These are phyloP conservation scores for Mucor racemosus DNA, from an alignment of 371 early-diverging fungal genomes.

Conservation along the genomic window DNA sequence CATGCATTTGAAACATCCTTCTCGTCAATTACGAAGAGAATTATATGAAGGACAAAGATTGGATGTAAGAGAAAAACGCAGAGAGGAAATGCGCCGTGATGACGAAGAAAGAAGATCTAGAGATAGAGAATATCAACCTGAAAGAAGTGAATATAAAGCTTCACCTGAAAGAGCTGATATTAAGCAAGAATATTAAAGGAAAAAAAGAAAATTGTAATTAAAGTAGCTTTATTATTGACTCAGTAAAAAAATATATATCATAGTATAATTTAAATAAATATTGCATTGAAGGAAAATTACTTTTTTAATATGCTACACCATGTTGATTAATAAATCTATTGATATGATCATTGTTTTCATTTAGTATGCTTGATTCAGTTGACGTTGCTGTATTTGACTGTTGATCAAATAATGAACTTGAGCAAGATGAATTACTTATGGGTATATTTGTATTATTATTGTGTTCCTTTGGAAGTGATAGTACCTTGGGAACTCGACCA, in stretches of 20 bases:
- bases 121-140: constrained; percentile 23
- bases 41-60: constrained; percentile 82
- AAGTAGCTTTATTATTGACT: not conserved
- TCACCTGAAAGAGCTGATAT: constrained; percentile 10
- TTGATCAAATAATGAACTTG: not conserved
- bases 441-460: not conserved
- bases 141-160: constrained; percentile 15
- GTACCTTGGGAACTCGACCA: constrained; percentile 24
- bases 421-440: not conserved
- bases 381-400: not conserved
- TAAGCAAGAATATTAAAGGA: constrained; percentile 1
- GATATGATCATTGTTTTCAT: not conserved
- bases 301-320: not conserved
- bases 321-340: not conserved
- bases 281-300: not conserved
- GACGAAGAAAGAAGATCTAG: constrained; percentile 41
- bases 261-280: constrained; percentile 1
- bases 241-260: not conserved
- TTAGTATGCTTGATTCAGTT: not conserved
- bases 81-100: constrained; percentile 38
- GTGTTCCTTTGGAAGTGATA: constrained; percentile 8
- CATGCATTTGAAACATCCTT: constrained; percentile 94
- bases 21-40: constrained; percentile 75
- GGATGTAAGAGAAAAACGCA: constrained; percentile 61
- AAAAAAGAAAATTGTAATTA: not conserved